These are phyloP conservation scores for Teratosphaeria viscida DNA, from an alignment of 2,329 filamentous ascomycete species.

Conservation along the genomic window DNA sequence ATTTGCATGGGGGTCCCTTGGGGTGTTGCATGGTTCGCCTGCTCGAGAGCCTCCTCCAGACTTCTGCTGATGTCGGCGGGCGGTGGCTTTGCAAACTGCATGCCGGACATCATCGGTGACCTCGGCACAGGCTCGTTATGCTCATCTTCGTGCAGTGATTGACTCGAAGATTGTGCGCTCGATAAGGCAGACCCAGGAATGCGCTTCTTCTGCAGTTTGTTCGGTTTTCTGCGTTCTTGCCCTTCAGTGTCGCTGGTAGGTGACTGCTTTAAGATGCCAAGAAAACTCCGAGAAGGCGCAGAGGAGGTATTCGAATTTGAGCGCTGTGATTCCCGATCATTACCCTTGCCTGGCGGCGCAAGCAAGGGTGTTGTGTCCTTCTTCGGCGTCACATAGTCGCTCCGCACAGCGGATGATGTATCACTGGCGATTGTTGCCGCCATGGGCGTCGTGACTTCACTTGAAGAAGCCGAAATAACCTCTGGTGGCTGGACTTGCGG, in stretches of 20 bases:
- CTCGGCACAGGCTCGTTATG: conserved; percentile 14
- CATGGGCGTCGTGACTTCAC: conserved; percentile 26
- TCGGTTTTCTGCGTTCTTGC: conserved; percentile 51
- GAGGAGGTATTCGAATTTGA: conserved; percentile 20
- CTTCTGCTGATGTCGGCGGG: neutral
- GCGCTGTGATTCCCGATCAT: conserved; percentile 16
- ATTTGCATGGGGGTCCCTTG: conserved; percentile 41
- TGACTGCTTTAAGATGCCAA: conserved; percentile 61
- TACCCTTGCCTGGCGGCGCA: conserved; percentile 14
- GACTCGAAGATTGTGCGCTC: conserved; percentile 82
- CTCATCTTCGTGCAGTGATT: conserved; percentile 44
- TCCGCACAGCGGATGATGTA: conserved; percentile 16
- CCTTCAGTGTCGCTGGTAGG: conserved; percentile 42
- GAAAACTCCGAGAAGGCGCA: conserved; percentile 33
- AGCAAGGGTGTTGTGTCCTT: conserved; percentile 28
- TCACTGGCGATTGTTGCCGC: conserved; percentile 19
- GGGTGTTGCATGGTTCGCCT: conserved; percentile 28
- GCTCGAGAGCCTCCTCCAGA: conserved; percentile 13
- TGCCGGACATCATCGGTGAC: conserved; percentile 13
- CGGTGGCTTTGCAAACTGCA: neutral
- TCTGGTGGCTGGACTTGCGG: conserved; percentile 23
- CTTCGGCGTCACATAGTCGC: conserved; percentile 22
- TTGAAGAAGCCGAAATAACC: conserved; percentile 30
- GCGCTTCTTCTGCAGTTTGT: conserved; percentile 87
- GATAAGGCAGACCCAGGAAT: conserved; percentile 65